These are phyloP conservation scores for Leptographium procerum DNA, from an alignment of 2,329 filamentous ascomycete genomes.

Conservation along the genomic window DNA sequence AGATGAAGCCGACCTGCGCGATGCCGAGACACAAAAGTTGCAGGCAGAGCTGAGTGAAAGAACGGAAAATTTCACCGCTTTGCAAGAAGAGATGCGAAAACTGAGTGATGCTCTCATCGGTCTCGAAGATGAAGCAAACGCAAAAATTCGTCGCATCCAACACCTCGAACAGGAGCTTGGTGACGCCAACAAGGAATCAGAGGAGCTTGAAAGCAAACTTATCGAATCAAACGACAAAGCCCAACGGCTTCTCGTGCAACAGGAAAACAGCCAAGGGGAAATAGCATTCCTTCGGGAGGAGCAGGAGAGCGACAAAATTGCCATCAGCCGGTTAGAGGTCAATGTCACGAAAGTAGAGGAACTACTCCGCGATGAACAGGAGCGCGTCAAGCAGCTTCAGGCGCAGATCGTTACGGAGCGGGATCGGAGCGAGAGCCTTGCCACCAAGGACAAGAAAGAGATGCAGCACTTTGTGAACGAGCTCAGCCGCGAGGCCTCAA, in stretches of 20 bases:
- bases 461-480: constrained; percentile 89
- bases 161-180: constrained; percentile 72
- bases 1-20: constrained; percentile 60
- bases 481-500: constrained; percentile 71
- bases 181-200: constrained; percentile 77
- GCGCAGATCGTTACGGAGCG: constrained; percentile 69
- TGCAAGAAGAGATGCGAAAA: constrained; percentile 87
- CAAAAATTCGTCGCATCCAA: constrained; percentile 66
- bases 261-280: constrained; percentile 85
- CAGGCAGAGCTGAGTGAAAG: constrained; percentile 62
- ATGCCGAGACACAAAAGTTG: constrained; percentile 57
- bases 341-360: constrained; percentile 70
- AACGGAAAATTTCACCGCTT: constrained; percentile 77
- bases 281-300: constrained; percentile 93
- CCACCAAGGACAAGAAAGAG: constrained; percentile 84
- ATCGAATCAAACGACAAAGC: constrained; percentile 79
- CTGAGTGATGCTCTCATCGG: constrained; percentile 78
- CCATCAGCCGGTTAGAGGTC: constrained; percentile 86
- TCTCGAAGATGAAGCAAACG: constrained; percentile 80
- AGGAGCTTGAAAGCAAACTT: constrained; percentile 73
- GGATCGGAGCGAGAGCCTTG: constrained; percentile 75
- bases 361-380: constrained; percentile 72
- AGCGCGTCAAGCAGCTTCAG: constrained; percentile 60
- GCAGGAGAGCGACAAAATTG: constrained; percentile 95
- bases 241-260: constrained; percentile 77